These are phyloP conservation scores for Tetrahymena malaccensis DNA, from an alignment of 73 alveolate genomes.

Conservation along the genomic window DNA sequence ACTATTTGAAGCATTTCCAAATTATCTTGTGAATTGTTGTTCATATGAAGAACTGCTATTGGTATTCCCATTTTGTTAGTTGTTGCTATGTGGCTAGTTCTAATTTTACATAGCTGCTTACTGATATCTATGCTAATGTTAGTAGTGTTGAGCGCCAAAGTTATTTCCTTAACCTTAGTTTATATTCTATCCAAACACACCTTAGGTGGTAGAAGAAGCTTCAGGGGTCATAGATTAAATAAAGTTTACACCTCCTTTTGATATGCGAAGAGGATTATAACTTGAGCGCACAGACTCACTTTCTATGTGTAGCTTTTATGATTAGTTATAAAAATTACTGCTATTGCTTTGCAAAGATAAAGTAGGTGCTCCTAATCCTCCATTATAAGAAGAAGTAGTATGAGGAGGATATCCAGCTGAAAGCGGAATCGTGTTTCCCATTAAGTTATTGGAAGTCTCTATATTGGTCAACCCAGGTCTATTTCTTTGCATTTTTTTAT, in stretches of 20 bases:
- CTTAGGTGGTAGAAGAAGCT: background rate
- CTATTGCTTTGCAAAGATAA: background rate
- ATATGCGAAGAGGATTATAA: background rate
- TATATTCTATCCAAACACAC: background rate
- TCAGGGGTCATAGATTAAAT: background rate
- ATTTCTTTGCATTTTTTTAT: background rate
- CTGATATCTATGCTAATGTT: background rate
- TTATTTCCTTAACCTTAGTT: background rate
- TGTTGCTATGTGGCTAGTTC: background rate
- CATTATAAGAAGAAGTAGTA: background rate
- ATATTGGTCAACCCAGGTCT: background rate
- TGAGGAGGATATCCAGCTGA: background rate
- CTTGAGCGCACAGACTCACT: background rate
- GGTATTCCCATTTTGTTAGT: background rate
- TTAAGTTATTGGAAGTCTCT: background rate
- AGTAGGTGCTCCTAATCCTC: background rate
- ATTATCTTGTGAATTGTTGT: background rate
- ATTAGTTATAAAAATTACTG: background rate
- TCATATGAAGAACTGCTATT: background rate
- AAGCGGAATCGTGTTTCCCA: background rate
- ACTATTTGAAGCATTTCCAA: background rate
- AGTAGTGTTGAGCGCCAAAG: background rate
- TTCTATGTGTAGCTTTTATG: background rate
- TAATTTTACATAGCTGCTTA: background rate
- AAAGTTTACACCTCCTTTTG: background rate